Conservation (phyloP, 1,284 basidiomycete species). For the Ustilago hordei region DNA sequence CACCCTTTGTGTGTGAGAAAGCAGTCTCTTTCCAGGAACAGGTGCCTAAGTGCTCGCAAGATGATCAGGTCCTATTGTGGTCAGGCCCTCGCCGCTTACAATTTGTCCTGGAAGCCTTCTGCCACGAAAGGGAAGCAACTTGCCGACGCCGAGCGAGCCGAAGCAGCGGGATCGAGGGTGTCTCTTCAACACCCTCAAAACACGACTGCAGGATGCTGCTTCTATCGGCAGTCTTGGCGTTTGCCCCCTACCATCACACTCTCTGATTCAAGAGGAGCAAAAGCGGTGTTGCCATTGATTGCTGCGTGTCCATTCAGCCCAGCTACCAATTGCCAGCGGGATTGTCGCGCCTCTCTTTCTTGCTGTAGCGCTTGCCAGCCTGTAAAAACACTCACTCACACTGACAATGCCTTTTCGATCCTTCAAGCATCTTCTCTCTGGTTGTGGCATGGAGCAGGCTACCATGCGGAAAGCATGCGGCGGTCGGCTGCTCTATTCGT, state of each 20-base stretch:
- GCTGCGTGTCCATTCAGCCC: conserved; percentile 10
- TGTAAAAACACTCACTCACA: not conserved
- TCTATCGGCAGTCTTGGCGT: not conserved
- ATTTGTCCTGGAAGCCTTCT: not conserved
- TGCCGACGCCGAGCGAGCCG: not conserved
- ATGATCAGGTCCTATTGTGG: not conserved
- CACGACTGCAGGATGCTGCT: conserved; percentile 1
- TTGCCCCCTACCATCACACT: not conserved
- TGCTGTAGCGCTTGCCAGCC: not conserved
- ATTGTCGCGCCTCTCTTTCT: not conserved
- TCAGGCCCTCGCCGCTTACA: not conserved
- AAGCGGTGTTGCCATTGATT: not conserved
- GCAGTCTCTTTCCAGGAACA: not conserved
- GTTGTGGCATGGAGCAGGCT: not conserved
- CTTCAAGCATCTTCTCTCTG: not conserved
- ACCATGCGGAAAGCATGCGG: conserved; percentile 10
- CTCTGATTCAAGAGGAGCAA: not conserved
- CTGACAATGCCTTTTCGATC: not conserved
- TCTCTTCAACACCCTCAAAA: not conserved
- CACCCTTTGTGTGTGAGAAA: not conserved
- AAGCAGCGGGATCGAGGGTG: not conserved
- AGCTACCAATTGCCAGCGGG: conserved; percentile 3
- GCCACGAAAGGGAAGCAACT: not conserved
- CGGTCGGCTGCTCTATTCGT: not conserved
- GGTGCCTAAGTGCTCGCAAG: not conserved